Evolutionary conservation across 768 basidiomycete genomes (phyloP), one percentile per base, ranked within the genome.

Genomic region (Lactarius hatsudake): DNA sequence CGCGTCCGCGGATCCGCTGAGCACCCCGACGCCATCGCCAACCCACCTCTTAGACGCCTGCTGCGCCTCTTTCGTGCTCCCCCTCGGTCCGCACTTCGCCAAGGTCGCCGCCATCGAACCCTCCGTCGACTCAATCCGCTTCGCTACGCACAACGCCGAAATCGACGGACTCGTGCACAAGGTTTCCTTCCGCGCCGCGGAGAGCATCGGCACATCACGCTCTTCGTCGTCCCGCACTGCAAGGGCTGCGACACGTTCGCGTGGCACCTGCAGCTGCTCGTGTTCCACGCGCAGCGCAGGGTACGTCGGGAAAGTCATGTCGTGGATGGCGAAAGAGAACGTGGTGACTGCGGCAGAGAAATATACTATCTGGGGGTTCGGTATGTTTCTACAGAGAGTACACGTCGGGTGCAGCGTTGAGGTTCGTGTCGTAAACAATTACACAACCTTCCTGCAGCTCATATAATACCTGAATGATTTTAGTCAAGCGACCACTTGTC

Each of bases 381-480:
- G 98, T 80, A 74, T 98, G 62, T 99, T 98, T 80, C 94, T 96
- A 9, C 95, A 98, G 81, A 96, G 93, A 0, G 61, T 56, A 17
- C 56, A 66, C 10, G 61, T 66, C n/a, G 61, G 62, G n/a, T 73
- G 28, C 28, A 28, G 26, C 2, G 1, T 28, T 28, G 26, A 28
- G 26, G 26, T 2, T 2, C 26, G 26, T 28, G 26, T 28, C 26
- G 26, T 28, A 28, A 28, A 28, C 26, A 28, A 28, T 28, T 28
- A 28, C 26, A 28, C 26, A 28, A 28, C 26, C 26, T 28, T 28
- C 1, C 28, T 28, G 28, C 28, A 28, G 28, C 28, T 30, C 28
- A 30, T 30, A 30, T 30, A 30, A 30, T 30, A 30, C 28, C 28
- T 30, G 28, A 30, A 30, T 30, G 28, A 30, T 30, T 30, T 30